Base-by-base conservation (phyloP, 2,329 filamentous ascomycete genomes). In the Alternaria ethzedia region DNA sequence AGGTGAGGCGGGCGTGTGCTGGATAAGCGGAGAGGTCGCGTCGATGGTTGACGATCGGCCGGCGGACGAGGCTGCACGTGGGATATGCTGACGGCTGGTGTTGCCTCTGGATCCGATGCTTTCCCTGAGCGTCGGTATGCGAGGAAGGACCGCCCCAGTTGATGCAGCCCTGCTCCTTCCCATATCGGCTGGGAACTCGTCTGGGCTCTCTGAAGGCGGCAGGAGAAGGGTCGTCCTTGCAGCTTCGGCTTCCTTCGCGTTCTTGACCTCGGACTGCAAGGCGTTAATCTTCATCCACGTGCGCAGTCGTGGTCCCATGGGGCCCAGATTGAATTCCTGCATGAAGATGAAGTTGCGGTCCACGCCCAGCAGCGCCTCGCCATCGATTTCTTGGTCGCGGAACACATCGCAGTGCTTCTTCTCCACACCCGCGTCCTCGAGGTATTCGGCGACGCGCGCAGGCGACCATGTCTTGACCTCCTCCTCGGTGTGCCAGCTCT, bases 261-360 rank as follows among this genome's bases (percentile, higher is more conserved):
- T 81, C 47, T 87, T 90, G 45, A 96, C 90, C 79, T 97, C 93
- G 74, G 97, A 92, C 77, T 98, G 95, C 67, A 98, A 86, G 4
- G 89, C 85, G 80, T 97, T 97, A 79, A 98, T 94, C 81, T 96
- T 97, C 80, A 97, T 93, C 95, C 95, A 98, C 3, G 94, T 97
- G 79, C 96, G 96, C 65, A 98, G 82, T 65, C 95, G 88, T 61
- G 93, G 88, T 9, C 95, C 95, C 70, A 98, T 94, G 4, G 94
- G 93, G 17, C 95, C 95, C 69, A 98, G 86, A 70, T 97, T 93
- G 72, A 97, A 97, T 50, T 96, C 94, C 77, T 97, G 97, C 83
- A 98, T 90, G 78, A 97, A 97, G 15, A 98, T 86, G 43, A 96
- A 96, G 61, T 93, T 92, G 82, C 97, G 95, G 73, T 97, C 94